Evolutionary conservation across 225 moss, liverwort and hornwort species (phyloP).

Genomic region (Lunularia cruciata): DNA sequence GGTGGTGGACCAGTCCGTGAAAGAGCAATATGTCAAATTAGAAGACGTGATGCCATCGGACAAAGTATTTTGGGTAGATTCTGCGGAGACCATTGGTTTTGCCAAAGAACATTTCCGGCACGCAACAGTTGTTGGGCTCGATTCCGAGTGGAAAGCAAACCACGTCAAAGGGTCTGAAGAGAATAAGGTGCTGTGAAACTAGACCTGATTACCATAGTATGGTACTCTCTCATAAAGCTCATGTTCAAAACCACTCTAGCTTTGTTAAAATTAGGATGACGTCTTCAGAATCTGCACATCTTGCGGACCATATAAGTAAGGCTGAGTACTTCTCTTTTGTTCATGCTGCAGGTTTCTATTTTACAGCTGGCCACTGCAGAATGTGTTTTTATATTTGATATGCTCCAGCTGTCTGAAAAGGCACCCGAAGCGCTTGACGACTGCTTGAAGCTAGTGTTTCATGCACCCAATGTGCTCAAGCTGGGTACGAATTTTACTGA

Average conservation of each 20-base stretch:
- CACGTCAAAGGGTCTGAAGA: conserved; percentile 27
- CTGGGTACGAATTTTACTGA: conserved; percentile 17
- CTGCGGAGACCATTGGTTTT: conserved; percentile 23
- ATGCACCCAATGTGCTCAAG: conserved; percentile 30
- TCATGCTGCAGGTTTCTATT: conserved; percentile 27
- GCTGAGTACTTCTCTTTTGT: neutral
- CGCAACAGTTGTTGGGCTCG: conserved; percentile 20
- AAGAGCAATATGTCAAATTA: conserved; percentile 23
- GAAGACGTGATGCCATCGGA: conserved; percentile 27
- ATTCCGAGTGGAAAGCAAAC: conserved; percentile 39
- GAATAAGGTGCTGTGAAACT: conserved; percentile 23
- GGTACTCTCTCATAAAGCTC: too few relatives aligned
- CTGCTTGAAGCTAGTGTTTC: conserved; percentile 32
- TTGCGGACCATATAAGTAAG: too few relatives aligned
- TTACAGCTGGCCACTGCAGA: conserved; percentile 30
- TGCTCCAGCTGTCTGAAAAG: conserved; percentile 17
- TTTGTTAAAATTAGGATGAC: too few relatives aligned
- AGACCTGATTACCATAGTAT: too few relatives aligned
- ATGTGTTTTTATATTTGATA: conserved; percentile 27
- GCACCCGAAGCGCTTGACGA: conserved; percentile 27
- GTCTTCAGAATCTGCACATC: too few relatives aligned
- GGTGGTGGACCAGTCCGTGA: conserved; percentile 9
- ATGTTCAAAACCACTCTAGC: too few relatives aligned
- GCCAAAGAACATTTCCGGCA: conserved; percentile 26
- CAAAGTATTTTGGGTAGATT: conserved; percentile 27